phyloP scores from a whole-genome alignment of 169 alveolate genomes.

The Eimeria falciformis region DNA sequence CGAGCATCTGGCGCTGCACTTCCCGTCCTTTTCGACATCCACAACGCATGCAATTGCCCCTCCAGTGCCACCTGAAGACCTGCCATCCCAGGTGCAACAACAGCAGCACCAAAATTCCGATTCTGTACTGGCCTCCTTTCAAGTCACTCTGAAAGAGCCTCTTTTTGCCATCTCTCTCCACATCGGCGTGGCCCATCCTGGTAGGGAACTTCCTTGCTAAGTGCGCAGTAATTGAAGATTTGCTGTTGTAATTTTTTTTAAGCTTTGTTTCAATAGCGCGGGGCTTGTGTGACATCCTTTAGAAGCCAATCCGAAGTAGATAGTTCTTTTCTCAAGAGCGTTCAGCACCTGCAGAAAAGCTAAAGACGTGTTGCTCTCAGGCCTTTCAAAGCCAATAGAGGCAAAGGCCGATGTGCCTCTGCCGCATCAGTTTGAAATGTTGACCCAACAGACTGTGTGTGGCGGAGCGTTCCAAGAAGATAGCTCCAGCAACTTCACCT shows the following conservation, averaged over 20 bases:
- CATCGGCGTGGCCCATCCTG: constrained; percentile 40
- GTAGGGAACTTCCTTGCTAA: not conserved
- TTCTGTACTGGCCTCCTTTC: constrained; percentile 23
- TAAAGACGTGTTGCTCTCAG: constrained; percentile 3
- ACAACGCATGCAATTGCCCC: constrained; percentile 13
- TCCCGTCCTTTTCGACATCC: constrained; percentile 30
- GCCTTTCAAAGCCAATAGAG: constrained; percentile 48
- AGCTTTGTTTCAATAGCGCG: too few relatives aligned
- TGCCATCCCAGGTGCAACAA: not conserved
- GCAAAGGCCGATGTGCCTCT: constrained; percentile 27
- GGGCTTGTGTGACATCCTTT: too few relatives aligned
- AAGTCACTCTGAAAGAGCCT: constrained; percentile 25
- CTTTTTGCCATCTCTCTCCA: constrained; percentile 15
- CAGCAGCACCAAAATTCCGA: constrained; percentile 35
- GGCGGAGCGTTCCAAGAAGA: not conserved
- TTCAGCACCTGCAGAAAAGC: not conserved
- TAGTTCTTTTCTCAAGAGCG: too few relatives aligned
- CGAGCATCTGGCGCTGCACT: constrained; percentile 5
- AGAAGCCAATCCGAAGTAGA: too few relatives aligned
- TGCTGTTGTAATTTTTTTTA: too few relatives aligned
- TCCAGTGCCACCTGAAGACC: constrained; percentile 21
- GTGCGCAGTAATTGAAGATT: not conserved
- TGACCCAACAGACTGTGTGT: not conserved
- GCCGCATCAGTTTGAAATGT: constrained; percentile 11
- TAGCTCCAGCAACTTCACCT: not conserved